phyloP scores from a whole-genome alignment of 192 early-diverging fungal genomes.

The Podila clonocystis region DNA sequence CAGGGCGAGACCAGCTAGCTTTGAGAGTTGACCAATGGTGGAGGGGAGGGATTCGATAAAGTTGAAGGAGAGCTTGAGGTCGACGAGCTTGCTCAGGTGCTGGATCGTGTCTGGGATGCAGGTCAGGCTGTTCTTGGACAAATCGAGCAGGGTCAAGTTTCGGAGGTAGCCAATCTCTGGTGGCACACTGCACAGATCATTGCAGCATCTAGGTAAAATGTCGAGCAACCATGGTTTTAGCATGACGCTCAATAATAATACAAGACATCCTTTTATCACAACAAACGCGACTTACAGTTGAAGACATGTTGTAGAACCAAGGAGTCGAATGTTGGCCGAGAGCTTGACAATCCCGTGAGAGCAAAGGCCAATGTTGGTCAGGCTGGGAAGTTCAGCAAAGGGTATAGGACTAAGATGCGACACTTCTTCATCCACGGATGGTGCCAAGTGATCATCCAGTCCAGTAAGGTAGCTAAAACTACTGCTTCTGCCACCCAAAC shows the following conservation, averaged over 20 bases:
- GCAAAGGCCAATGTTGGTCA: constrained; percentile 68
- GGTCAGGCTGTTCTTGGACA: constrained; percentile 72
- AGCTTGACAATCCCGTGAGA: constrained; percentile 64
- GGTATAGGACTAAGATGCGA: constrained; percentile 33
- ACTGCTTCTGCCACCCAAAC: neutral
- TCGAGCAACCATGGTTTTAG: neutral
- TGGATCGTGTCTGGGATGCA: constrained; percentile 75
- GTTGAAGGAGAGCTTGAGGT: constrained; percentile 73
- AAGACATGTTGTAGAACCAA: constrained; percentile 65
- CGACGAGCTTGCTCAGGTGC: constrained; percentile 68
- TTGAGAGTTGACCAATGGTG: constrained; percentile 66
- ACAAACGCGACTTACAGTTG: constrained; percentile 69
- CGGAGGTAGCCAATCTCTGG: constrained; percentile 77
- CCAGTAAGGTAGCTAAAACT: neutral
- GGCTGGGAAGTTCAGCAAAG: constrained; percentile 51
- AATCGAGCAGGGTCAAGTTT: constrained; percentile 69
- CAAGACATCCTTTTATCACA: neutral
- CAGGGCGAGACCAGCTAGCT: constrained; percentile 68
- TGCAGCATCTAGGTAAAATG: constrained; percentile 70
- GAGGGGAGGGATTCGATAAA: constrained; percentile 66
- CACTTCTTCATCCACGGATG: constrained; percentile 18
- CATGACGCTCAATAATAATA: neutral
- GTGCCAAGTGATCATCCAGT: neutral
- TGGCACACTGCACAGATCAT: constrained; percentile 75
- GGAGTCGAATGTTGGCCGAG: constrained; percentile 76